Conservation (phyloP, 2,329 filamentous ascomycete genomes). For the Shiraia bambusicola region DNA sequence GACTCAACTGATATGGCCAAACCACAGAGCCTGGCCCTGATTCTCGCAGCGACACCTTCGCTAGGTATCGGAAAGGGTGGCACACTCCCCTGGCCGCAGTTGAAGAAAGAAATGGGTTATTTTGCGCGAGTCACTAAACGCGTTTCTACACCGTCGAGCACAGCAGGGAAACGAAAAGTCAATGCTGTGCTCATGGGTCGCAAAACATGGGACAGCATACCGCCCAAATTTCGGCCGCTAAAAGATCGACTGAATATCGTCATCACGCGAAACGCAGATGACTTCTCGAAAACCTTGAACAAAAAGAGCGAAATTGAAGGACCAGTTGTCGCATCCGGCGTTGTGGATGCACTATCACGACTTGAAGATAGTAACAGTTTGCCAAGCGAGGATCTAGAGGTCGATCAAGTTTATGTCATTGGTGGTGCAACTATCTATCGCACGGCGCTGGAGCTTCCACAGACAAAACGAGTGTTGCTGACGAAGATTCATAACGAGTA, state of each 20-base stretch:
- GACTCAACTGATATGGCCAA: slow-evolving; percentile 21
- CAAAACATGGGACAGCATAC: slow-evolving; percentile 94
- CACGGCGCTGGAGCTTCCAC: slow-evolving; percentile 62
- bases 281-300: slow-evolving; percentile 14
- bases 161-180: slow-evolving; percentile 13
- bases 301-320: slow-evolving; percentile 21
- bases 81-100: slow-evolving; percentile 81
- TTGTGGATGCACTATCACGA: slow-evolving; percentile 48
- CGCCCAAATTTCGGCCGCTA: slow-evolving; percentile 74
- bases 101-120: slow-evolving; percentile 91
- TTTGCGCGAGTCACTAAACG: slow-evolving; percentile 88
- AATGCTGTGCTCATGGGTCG: slow-evolving; percentile 92
- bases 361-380: slow-evolving; percentile 10
- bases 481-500: slow-evolving; percentile 70
- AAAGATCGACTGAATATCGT: slow-evolving; percentile 80
- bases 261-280: slow-evolving; percentile 58
- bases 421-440: slow-evolving; percentile 86
- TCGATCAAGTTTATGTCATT: slow-evolving; percentile 70
- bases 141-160: slow-evolving; percentile 39
- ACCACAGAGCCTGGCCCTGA: slow-evolving; percentile 71
- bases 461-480: slow-evolving; percentile 65
- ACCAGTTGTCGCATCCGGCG: slow-evolving; percentile 60
- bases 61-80: slow-evolving; percentile 86
- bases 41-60: slow-evolving; percentile 86
- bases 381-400: slow-evolving; percentile 1